Conservation (phyloP, 768 basidiomycete genomes). For the Mycena capillaripes region DNA sequence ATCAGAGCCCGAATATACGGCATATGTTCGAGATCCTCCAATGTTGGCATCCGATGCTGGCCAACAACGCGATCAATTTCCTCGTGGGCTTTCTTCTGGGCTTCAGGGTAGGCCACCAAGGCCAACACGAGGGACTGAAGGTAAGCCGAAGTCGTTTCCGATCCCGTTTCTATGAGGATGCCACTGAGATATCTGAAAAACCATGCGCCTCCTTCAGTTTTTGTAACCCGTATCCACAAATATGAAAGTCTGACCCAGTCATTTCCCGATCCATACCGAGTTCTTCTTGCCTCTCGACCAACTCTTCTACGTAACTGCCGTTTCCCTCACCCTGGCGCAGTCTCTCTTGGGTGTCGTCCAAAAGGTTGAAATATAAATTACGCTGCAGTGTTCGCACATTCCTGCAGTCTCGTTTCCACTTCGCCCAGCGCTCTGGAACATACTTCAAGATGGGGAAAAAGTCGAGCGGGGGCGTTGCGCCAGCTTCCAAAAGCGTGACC, state of each 20-base stretch:
- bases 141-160: slow-evolving; percentile 46
- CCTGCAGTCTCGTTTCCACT: slow-evolving; percentile 48
- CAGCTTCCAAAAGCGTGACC: slow-evolving; percentile 46
- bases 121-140: slow-evolving; percentile 43
- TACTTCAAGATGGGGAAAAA: slow-evolving; percentile 48
- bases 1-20: slow-evolving; percentile 43
- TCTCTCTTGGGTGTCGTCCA: slow-evolving; percentile 44
- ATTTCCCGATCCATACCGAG: slow-evolving; percentile 22
- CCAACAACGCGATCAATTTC: slow-evolving; percentile 47
- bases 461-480: slow-evolving; percentile 52
- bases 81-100: slow-evolving; percentile 41
- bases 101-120: slow-evolving; percentile 44
- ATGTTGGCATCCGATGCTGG: slow-evolving; percentile 37
- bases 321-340: slow-evolving; percentile 41
- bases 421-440: slow-evolving; percentile 51
- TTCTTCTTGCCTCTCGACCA: slow-evolving; percentile 36
- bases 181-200: slow-evolving; percentile 47
- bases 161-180: slow-evolving; percentile 46
- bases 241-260: slow-evolving; percentile 18
- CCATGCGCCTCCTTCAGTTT: background rate
- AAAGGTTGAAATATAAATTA: slow-evolving; percentile 45
- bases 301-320: slow-evolving; percentile 50
- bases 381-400: slow-evolving; percentile 41
- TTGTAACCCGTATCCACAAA: background rate
- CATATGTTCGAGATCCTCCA: slow-evolving; percentile 38